Base-by-base conservation (phyloP, 768 basidiomycete species). In the Daedaleopsis sinensis region DNA sequence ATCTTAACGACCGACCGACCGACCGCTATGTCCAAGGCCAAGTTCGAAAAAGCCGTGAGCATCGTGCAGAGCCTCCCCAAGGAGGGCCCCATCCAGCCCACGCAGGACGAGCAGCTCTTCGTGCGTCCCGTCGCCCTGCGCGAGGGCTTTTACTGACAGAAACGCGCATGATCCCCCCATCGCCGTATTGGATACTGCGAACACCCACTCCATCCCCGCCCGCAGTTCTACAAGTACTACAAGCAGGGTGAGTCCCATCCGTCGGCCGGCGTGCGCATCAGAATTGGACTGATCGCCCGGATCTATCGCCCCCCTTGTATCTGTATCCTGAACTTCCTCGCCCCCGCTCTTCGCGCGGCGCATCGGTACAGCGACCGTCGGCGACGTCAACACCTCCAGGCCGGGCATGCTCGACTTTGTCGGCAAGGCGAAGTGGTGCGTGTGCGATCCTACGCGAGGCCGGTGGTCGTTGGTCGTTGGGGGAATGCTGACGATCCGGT, bases 341-440 rank as follows among this genome's bases (percentile, higher is more conserved):
- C 43, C 35, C 44, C 19, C 21, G 35, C 32, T 24, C 51, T 57
- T 10, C 58, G 54, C n/a, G n/a, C n/a, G n/a, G n/a, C n/a, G n/a
- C n/a, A n/a, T n/a, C n/a, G n/a, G n/a, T 61, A 94, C 27, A 32
- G 94, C 84, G 48, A 93, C 80, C 8, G 70, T 85, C 39, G 94
- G 95, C 53, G 88, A 96, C 73, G 81, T 82, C 66, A 89, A 82
- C 72, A 86, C 78, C 54, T 0, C 73, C 24, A 77, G 83, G 24
- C 91, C 91, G 47, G 92, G 93, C 47, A 59, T 94, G 77, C 72
- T 97, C 42, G 93, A 96, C 73, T 96, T 97, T 70, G 76, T 78
- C 21, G 96, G 89, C 65, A 95, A 91, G 77, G 89, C 87, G 65
- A 98, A 98, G 81, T 96, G 94, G 94, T 94, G 76, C 66, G 76